Percentiles rank a stretch among this genome's conserved stretches.
These are phyloP conservation scores for Plenodomus biglobosus DNA, from an alignment of 2,329 filamentous ascomycete genomes.

Conservation along the genomic window DNA sequence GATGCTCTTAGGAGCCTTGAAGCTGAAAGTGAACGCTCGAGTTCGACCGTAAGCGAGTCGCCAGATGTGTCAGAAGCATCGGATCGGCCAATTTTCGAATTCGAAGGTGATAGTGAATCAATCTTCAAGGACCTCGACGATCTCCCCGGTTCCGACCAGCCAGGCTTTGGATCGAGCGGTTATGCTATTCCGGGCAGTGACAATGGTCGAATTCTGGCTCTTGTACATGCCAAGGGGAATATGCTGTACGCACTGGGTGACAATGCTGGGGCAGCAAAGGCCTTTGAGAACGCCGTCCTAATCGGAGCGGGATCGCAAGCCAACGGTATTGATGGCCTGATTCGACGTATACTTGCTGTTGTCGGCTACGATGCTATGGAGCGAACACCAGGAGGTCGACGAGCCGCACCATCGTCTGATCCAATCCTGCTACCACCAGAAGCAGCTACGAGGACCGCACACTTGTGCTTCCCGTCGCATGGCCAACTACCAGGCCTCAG, in stretches of 20 bases:
- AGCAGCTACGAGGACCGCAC: conserved; percentile 78
- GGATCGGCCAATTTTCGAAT: conserved; percentile 60
- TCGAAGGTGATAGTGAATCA: conserved; percentile 48
- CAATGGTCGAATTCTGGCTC: conserved; percentile 88
- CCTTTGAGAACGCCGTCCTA: conserved; percentile 92
- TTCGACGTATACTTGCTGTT: conserved; percentile 73
- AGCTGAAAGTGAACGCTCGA: conserved; percentile 61
- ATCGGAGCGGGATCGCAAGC: conserved; percentile 76
- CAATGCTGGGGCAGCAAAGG: conserved; percentile 74
- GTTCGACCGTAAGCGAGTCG: conserved; percentile 59
- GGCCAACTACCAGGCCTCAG: conserved; percentile 79
- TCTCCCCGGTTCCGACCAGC: conserved; percentile 47
- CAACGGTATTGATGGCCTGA: conserved; percentile 73
- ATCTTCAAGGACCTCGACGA: conserved; percentile 45
- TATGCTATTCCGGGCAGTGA: conserved; percentile 83
- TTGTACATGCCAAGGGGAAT: conserved; percentile 97
- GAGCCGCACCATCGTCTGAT: conserved; percentile 47
- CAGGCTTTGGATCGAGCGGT: conserved; percentile 74
- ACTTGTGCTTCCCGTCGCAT: conserved; percentile 74
- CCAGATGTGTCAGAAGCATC: conserved; percentile 57
- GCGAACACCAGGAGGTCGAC: conserved; percentile 36
- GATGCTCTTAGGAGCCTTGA: conserved; percentile 55
- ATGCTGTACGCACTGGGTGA: conserved; percentile 92
- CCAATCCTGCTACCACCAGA: conserved; percentile 82
- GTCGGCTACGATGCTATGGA: conserved; percentile 52